These are phyloP conservation scores for Erythrobasidium hasegawianum DNA, from an alignment of 1,284 basidiomycete genomes.

Conservation along the genomic window DNA sequence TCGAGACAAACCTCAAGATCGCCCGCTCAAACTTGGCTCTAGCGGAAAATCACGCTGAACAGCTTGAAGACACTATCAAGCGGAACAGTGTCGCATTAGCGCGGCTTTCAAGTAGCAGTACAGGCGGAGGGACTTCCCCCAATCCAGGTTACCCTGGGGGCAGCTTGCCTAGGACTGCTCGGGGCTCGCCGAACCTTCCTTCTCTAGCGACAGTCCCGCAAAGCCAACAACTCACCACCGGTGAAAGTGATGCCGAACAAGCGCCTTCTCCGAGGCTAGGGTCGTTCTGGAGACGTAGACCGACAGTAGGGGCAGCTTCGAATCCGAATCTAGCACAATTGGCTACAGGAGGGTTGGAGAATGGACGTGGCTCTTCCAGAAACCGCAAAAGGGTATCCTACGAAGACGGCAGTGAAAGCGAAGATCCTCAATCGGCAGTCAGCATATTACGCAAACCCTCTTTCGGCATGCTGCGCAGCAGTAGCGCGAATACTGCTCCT, in stretches of 20 bases:
- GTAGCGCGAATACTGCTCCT: conserved; percentile 1
- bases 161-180: background rate
- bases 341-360: conserved; percentile 9
- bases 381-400: conserved; percentile 7
- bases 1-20: conserved; percentile 45
- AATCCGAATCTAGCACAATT: conserved; percentile 19
- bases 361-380: background rate
- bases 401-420: conserved; percentile 19
- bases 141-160: background rate
- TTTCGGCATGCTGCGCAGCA: conserved; percentile 20
- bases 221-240: background rate
- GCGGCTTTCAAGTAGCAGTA: conserved; percentile 19
- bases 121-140: conserved; percentile 15
- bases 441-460: conserved; percentile 22
- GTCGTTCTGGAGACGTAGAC: conserved; percentile 21
- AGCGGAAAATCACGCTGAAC: conserved; percentile 44
- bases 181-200: conserved; percentile 17
- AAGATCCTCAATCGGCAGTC: conserved; percentile 1
- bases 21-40: conserved; percentile 44
- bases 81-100: conserved; percentile 23
- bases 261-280: conserved; percentile 27
- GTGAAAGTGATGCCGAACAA: conserved; percentile 8
- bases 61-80: conserved; percentile 43
- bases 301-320: conserved; percentile 10
- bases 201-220: background rate